Evolutionary conservation across 768 basidiomycete genomes (phyloP), one percentile per base, ranked within the genome.

Genomic region (Tulasnella sp.): DNA sequence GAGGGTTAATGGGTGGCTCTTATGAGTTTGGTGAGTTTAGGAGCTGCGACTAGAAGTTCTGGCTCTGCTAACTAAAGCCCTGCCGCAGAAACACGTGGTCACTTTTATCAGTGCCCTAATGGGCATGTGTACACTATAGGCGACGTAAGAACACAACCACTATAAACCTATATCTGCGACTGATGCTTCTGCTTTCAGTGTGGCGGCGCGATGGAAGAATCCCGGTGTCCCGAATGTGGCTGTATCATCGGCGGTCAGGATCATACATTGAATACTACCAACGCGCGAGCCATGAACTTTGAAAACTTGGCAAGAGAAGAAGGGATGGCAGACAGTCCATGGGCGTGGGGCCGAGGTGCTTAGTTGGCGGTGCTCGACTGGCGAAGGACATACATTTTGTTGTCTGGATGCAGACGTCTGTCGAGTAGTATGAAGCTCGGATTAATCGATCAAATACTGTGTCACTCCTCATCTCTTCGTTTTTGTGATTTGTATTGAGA

Each of bases 1-100:
- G 86, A 64, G 89, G 89, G 0, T 83, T 92, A n/a, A 78, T 74
- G 41, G 7, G 37, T 8, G 40, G 46, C 44, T 75, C 11, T 24
- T 48, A 34, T 7, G 74, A 8, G 24, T 80, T 40, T 18, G 40
- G 40, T 78, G 37, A 31, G 64, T 60, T 12, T 41, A 11, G 31
- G 31, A 18, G 1, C 34, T 40, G 22, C 50, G 14, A 22, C 14
- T n/a, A 24, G 12, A 0, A 8, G 41, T 18, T 41, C 20, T 3
- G 16, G 28, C 22, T 11, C 44, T 20, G 31, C 28, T 7, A 37
- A 14, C 20, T 64, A 24, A 44, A 18, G 34, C 34, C n/a, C n/a
- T n/a, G 40, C 18, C n/a, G 28, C 31, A 82, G 81, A 31, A 28
- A 28, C 41, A 3, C 81, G 81, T 58, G 81, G 81, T 37, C 60